Base-by-base conservation (phyloP, 2,329 filamentous ascomycete genomes). In the Geosmithia morbida region DNA sequence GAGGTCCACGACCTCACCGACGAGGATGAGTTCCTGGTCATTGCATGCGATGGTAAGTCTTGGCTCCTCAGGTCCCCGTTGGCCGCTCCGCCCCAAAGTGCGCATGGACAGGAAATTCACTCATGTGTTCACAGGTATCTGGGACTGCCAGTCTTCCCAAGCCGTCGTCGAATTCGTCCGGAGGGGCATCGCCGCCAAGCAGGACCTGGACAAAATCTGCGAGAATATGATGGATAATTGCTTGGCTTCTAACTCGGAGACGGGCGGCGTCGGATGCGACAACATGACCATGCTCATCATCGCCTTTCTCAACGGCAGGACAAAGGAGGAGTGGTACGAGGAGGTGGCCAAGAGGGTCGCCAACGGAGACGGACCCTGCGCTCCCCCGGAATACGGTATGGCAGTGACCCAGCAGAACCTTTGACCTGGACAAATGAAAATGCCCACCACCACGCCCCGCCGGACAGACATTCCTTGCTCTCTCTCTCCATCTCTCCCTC, bases 221-320 rank as follows among this genome's bases (percentile, higher is more conserved):
- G 92, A 98, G 69, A 98, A 98, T 71, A 95, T 98, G 87, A 98
- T 98, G 92, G 90, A 98, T 72, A 98, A 97, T 71, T 98, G 92
- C 63, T 75, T 98, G 54, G 89, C 92, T 41, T 94, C 89, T 51
- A 97, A 94, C 76, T 95, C 89, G 55, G 92, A 98, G 69, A 96
- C 90, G 30, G 92, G 92, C 48, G 92, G 92, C 53, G 90, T 98
- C 51, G 92, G 92, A 51, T 98, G 92, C 66, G 92, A 98, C 72
- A 98, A 98, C 74, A 98, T 98, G 92, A 98, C 92, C 56, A 97
- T 98, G 85, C 72, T 83, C 57, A 77, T 98, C 54, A 71, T 98
- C 60, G 92, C 84, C 55, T 80, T 98, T 62, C 77, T 98, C 56
- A 80, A 86, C 60, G 92, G 90, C 64, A 88, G 86, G 74, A 85